These are phyloP conservation scores for Danielozyma ontarioensis DNA, from an alignment of 805 yeast genomes.

Conservation along the genomic window DNA sequence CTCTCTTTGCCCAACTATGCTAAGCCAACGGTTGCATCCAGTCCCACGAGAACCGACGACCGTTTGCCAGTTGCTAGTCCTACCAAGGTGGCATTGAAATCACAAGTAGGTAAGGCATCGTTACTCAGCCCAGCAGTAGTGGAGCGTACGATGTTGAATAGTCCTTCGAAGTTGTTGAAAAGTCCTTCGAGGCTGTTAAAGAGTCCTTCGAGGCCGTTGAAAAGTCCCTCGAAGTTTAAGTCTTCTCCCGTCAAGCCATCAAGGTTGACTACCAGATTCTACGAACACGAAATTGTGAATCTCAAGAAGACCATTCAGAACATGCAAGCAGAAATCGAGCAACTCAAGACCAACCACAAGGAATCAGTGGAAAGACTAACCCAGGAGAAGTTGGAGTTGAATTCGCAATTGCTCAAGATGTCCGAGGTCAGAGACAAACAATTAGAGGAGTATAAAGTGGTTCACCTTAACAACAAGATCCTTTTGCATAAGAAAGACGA, in stretches of 20 bases:
- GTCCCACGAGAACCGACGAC: not conserved
- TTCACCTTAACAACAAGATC: not conserved
- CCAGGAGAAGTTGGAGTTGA: slow-evolving; percentile 1
- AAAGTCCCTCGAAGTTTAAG: not conserved
- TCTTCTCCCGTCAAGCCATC: not conserved
- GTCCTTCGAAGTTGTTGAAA: not conserved
- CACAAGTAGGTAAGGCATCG: too few relatives aligned
- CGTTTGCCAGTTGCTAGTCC: too few relatives aligned
- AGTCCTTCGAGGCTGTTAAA: too few relatives aligned
- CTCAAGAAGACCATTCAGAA: slow-evolving; percentile 8
- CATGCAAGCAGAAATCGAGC: slow-evolving; percentile 7
- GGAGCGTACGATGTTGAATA: too few relatives aligned
- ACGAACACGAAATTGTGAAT: slow-evolving; percentile 3
- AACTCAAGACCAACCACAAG: slow-evolving; percentile 7
- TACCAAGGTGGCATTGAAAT: too few relatives aligned
- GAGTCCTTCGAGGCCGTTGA: not conserved
- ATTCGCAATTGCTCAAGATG: not conserved
- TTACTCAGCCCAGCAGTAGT: too few relatives aligned
- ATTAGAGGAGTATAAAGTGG: not conserved
- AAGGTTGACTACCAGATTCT: not conserved
- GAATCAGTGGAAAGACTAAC: slow-evolving; percentile 1
- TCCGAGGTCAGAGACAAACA: not conserved
- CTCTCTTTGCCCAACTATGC: slow-evolving; percentile 26
- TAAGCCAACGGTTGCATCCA: slow-evolving; percentile 25
- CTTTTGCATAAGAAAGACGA: not conserved